Conservation (phyloP, 176 grass and related monocot species). For the Eleusine indica region DNA sequence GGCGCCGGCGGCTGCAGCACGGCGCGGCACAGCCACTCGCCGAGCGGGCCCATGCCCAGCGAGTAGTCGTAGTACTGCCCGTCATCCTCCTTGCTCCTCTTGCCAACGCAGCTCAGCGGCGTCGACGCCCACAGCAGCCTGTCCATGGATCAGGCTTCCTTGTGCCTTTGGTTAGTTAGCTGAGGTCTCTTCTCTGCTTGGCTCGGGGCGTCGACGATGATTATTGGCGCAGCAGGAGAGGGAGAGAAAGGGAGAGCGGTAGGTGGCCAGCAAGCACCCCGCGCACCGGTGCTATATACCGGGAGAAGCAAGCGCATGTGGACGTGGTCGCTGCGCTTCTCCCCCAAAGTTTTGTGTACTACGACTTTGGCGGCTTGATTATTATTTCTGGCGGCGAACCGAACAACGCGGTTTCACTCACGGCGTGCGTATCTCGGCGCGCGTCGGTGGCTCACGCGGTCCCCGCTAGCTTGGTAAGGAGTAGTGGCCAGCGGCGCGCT, state of each 20-base stretch:
- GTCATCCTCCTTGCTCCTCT: slow-evolving; percentile 7
- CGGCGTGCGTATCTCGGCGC: background rate
- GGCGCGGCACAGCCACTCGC: slow-evolving; percentile 49
- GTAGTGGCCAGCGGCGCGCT: background rate
- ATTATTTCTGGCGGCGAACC: background rate
- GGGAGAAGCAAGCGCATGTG: background rate
- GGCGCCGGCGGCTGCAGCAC: slow-evolving; percentile 57
- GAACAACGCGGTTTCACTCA: slow-evolving; percentile 39
- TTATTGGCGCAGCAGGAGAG: background rate
- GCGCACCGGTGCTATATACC: slow-evolving; percentile 34
- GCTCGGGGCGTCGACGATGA: background rate
- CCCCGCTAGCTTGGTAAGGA: background rate
- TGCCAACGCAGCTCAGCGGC: slow-evolving; percentile 12
- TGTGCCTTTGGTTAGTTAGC: background rate
- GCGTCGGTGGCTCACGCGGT: background rate
- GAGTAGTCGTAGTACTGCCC: background rate
- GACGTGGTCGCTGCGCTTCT: slow-evolving; percentile 28
- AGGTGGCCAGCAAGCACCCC: slow-evolving; percentile 23
- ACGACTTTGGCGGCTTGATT: background rate
- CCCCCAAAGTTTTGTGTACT: background rate
- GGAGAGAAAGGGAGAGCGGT: background rate
- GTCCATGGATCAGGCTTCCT: slow-evolving; percentile 6
- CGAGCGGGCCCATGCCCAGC: slow-evolving; percentile 39
- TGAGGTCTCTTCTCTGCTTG: background rate
- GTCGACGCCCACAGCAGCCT: background rate